Conservation (phyloP, 192 early-diverging fungal species). For the Geranomyces michiganensis region DNA sequence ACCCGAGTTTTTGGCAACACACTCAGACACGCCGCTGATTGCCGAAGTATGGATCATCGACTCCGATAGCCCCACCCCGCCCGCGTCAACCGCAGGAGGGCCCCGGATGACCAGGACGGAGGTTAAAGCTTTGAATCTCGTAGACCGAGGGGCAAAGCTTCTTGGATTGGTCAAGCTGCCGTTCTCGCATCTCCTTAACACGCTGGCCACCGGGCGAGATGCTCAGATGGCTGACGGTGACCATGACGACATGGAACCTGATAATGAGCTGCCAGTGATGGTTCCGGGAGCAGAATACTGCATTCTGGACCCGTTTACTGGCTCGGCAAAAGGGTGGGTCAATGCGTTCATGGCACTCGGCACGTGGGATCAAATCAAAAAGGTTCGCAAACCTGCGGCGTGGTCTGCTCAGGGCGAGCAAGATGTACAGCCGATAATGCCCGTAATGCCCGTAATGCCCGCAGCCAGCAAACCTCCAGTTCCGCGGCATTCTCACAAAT, state of each 20-base stretch:
- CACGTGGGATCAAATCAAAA: constrained; percentile 39
- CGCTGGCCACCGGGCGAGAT: not conserved
- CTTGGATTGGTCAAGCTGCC: constrained; percentile 29
- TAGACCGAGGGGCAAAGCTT: constrained; percentile 23
- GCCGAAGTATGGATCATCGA: constrained; percentile 42
- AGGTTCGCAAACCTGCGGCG: not conserved
- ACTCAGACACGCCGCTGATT: constrained; percentile 31
- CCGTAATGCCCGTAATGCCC: not conserved
- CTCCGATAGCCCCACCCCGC: not conserved
- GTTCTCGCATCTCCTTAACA: constrained; percentile 22
- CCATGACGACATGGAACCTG: not conserved
- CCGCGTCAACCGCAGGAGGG: not conserved
- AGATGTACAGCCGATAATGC: not conserved
- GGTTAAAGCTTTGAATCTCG: not conserved
- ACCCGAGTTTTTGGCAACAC: constrained; percentile 24
- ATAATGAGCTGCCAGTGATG: constrained; percentile 27
- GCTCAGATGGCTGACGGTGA: not conserved
- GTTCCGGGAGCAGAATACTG: constrained; percentile 48
- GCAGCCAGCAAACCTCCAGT: not conserved
- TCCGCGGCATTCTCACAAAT: too few relatives aligned
- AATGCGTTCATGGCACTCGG: constrained; percentile 42
- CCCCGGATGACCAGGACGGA: not conserved
- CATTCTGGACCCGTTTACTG: constrained; percentile 48
- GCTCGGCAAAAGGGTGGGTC: constrained; percentile 46
- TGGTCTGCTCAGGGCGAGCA: too few relatives aligned